phyloP scores from a whole-genome alignment of 495 filamentous ascomycete genomes.

The Tuber calosporum region DNA sequence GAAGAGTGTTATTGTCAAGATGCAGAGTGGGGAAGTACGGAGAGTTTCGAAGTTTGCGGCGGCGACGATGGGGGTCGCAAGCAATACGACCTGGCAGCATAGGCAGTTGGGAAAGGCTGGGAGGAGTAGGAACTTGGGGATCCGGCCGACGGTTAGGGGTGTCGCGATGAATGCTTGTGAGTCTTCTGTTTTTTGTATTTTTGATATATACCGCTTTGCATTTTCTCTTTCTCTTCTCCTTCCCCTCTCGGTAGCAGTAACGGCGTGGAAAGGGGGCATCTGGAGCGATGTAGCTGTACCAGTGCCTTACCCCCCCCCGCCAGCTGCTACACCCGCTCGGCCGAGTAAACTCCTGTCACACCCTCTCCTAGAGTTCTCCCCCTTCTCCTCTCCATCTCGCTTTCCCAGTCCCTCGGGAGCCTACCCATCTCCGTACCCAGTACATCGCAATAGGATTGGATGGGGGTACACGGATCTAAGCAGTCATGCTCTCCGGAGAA shows the following conservation, averaged over 20 bases:
- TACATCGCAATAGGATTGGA: neutral
- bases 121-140: conserved; percentile 82
- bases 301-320: neutral
- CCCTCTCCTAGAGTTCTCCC: neutral
- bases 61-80: conserved; percentile 85
- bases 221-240: neutral
- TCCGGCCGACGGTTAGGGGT: conserved; percentile 89
- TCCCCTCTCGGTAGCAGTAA: neutral
- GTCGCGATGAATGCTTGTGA: conserved; percentile 91
- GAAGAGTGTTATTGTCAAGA: conserved; percentile 66
- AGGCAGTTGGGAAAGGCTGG: conserved; percentile 90
- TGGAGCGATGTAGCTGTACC: neutral
- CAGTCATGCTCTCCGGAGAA: neutral
- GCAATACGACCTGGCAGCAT: conserved; percentile 86
- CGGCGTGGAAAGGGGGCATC: neutral
- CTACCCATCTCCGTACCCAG: neutral
- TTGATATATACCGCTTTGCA: conserved; percentile 3
- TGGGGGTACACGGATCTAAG: neutral
- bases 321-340: neutral
- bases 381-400: neutral
- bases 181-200: conserved; percentile 35
- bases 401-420: neutral
- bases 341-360: neutral
- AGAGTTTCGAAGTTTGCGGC: conserved; percentile 84
- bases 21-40: conserved; percentile 87